Conservation (phyloP, 305 asterid genomes). For the Solanum aculeatissimum region DNA sequence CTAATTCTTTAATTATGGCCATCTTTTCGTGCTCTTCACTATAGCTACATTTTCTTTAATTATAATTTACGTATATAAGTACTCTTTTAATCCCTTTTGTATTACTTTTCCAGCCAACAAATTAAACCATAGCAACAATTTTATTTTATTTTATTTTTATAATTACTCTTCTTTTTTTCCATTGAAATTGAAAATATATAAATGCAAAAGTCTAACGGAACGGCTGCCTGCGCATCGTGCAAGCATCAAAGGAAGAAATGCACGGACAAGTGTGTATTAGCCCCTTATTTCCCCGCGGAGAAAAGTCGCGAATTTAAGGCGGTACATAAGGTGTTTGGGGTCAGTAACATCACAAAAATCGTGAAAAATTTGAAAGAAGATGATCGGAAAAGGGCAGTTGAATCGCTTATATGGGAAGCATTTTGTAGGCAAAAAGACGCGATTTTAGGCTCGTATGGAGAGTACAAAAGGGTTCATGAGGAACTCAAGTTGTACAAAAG, state of each 20-base stretch:
- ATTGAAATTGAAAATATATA: neutral
- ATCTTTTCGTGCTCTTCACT: neutral
- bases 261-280: conserved; percentile 49
- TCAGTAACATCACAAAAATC: conserved; percentile 53
- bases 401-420: conserved; percentile 85
- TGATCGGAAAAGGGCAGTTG: conserved; percentile 34
- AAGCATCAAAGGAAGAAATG: conserved; percentile 89
- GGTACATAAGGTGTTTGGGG: conserved; percentile 71
- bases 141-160: neutral
- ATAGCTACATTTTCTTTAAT: neutral
- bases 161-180: neutral
- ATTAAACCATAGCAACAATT: neutral
- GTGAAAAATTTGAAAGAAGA: conserved; percentile 31
- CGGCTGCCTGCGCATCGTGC: conserved; percentile 89
- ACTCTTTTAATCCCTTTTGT: neutral
- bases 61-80: neutral
- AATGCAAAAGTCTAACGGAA: neutral
- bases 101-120: neutral
- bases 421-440: conserved; percentile 55
- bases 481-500: conserved; percentile 45
- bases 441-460: conserved; percentile 54
- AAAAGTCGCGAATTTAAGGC: conserved; percentile 53
- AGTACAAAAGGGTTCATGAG: conserved; percentile 36
- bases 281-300: conserved; percentile 49
- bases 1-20: neutral